Conservation (phyloP, 2,329 filamentous ascomycete species). For the Xylariaceae sp. region DNA sequence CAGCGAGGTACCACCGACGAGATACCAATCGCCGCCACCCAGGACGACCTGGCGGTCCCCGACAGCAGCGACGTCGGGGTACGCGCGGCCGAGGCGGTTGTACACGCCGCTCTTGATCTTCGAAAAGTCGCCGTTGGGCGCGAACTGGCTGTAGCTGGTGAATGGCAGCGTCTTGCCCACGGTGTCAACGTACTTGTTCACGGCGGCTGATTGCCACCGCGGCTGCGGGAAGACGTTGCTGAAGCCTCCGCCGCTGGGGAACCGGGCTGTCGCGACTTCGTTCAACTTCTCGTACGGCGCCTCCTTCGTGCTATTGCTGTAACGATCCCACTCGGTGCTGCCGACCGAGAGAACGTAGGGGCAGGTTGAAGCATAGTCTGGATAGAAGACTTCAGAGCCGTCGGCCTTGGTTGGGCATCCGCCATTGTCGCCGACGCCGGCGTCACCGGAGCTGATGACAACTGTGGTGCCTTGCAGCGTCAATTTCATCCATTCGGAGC, state of each 20-base stretch:
- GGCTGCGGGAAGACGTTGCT: slow-evolving; percentile 51
- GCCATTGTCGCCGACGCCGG: slow-evolving; percentile 41
- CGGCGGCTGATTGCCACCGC: slow-evolving; percentile 46
- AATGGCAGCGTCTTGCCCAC: slow-evolving; percentile 33
- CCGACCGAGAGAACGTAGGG: slow-evolving; percentile 57
- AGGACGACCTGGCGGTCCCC: slow-evolving; percentile 45
- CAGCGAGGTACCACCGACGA: slow-evolving; percentile 57
- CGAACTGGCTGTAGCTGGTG: slow-evolving; percentile 30
- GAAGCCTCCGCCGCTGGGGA: slow-evolving; percentile 50
- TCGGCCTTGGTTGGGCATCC: slow-evolving; percentile 35
- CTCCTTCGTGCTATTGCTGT: slow-evolving; percentile 21
- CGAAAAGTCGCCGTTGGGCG: slow-evolving; percentile 40
- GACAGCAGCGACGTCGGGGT: slow-evolving; percentile 49
- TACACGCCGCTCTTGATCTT: slow-evolving; percentile 44
- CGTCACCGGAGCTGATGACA: slow-evolving; percentile 29
- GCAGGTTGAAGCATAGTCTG: slow-evolving; percentile 53
- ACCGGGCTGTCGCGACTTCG: slow-evolving; percentile 32
- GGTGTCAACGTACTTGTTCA: slow-evolving; percentile 46
- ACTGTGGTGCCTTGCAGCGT: slow-evolving; percentile 28
- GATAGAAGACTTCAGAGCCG: slow-evolving; percentile 31
- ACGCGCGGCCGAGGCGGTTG: slow-evolving; percentile 46
- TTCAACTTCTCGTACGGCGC: slow-evolving; percentile 29
- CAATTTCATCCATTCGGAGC: slow-evolving; percentile 31
- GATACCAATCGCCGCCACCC: slow-evolving; percentile 40
- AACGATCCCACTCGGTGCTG: slow-evolving; percentile 32